These are phyloP conservation scores for Xylaria sp. DNA, from an alignment of 2,329 filamentous ascomycete species.

Conservation along the genomic window DNA sequence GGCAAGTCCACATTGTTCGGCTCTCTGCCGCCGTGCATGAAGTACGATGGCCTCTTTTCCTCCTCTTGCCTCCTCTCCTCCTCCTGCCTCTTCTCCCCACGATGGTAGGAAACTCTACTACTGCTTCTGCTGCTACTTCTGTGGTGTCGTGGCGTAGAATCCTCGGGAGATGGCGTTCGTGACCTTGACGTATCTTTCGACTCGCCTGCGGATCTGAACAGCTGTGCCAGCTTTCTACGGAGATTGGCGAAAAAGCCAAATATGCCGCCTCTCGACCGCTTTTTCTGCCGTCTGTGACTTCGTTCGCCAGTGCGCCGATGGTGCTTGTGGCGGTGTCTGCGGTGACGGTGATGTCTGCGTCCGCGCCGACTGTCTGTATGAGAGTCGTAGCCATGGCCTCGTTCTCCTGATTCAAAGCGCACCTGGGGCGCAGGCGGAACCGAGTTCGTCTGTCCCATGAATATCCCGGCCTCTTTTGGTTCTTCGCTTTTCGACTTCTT, in stretches of 20 bases:
- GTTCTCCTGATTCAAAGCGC: background rate
- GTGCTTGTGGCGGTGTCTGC: conserved; percentile 8
- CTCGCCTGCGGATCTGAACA: conserved; percentile 3
- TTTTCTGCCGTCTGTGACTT: conserved; percentile 13
- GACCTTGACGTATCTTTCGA: background rate
- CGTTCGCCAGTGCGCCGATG: conserved; percentile 7
- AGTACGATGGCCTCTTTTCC: conserved; percentile 4
- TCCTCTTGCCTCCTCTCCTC: background rate
- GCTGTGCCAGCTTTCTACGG: conserved; percentile 11
- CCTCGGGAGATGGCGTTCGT: background rate
- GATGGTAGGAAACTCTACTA: background rate
- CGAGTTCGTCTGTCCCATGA: background rate
- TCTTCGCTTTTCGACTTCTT: background rate
- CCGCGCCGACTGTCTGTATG: conserved; percentile 1
- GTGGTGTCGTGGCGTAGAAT: background rate
- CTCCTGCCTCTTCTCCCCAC: background rate
- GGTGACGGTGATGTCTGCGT: background rate
- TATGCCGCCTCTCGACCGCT: conserved; percentile 2
- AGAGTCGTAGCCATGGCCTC: background rate
- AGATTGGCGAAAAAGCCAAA: conserved; percentile 13
- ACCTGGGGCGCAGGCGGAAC: conserved; percentile 3
- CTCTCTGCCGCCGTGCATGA: conserved; percentile 13
- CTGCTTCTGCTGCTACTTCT: background rate
- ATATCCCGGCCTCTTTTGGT: background rate
- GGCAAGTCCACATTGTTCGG: conserved; percentile 5